phyloP scores from a whole-genome alignment of 2,329 filamentous ascomycete species.

The Cryphonectria nitschkei region DNA sequence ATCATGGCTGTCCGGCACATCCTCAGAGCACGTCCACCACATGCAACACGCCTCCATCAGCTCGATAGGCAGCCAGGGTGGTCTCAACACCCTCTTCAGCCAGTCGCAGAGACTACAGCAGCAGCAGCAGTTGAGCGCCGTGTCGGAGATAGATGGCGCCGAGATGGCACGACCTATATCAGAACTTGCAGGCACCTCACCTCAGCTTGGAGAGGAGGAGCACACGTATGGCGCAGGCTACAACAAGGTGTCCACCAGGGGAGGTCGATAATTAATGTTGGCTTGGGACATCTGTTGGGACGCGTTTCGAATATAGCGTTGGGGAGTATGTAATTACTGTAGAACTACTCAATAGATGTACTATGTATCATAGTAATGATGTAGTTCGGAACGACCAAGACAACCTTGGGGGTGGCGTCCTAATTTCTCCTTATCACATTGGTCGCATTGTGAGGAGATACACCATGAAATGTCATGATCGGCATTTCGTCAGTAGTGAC shows the following conservation, averaged over 20 bases:
- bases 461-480: neutral
- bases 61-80: conserved; percentile 17
- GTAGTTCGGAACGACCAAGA: neutral
- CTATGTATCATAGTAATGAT: neutral
- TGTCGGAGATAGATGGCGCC: conserved; percentile 24
- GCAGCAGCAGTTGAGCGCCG: conserved; percentile 9
- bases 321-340: neutral
- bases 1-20: conserved; percentile 20
- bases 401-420: no score
- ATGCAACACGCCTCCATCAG: conserved; percentile 15
- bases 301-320: neutral
- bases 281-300: neutral
- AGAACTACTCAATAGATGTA: no score
- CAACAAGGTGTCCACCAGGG: conserved; percentile 3
- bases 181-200: conserved; percentile 19
- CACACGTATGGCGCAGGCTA: conserved; percentile 9
- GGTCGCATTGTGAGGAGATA: no score
- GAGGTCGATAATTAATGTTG: neutral
- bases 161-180: conserved; percentile 13
- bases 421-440: neutral
- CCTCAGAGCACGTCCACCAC: neutral
- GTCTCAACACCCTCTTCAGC: neutral
- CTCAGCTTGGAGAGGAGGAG: neutral
- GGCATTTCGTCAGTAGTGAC: neutral
- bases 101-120: neutral